Evolutionary conservation across 2,329 filamentous ascomycete species (phyloP).

Genomic region (Pseudogymnoascus sp.): DNA sequence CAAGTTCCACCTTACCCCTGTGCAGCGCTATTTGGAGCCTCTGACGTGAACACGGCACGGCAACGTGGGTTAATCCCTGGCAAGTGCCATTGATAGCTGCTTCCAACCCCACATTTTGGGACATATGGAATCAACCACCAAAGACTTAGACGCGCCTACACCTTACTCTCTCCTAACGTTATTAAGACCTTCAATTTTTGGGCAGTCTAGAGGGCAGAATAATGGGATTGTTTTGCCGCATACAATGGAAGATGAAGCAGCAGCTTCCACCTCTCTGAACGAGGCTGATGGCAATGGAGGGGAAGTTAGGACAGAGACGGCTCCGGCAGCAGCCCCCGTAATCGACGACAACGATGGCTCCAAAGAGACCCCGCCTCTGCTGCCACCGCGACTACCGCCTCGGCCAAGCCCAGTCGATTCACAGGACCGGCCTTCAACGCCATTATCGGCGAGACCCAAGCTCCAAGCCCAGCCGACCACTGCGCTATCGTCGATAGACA

Average conservation of each 20-base stretch:
- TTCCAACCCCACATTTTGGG: slow-evolving; percentile 19
- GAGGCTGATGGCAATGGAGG: background rate
- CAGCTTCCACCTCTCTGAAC: slow-evolving; percentile 1
- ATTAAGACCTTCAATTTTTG: slow-evolving; percentile 15
- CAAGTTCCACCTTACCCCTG: slow-evolving; percentile 9
- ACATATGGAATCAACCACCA: slow-evolving; percentile 16
- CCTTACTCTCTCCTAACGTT: slow-evolving; percentile 26
- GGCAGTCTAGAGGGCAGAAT: background rate
- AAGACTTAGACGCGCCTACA: slow-evolving; percentile 14
- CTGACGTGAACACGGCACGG: background rate
- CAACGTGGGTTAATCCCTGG: slow-evolving; percentile 6
- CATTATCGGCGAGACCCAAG: background rate
- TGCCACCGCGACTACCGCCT: slow-evolving; percentile 34
- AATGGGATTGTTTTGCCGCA: slow-evolving; percentile 6
- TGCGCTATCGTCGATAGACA: slow-evolving; percentile 72
- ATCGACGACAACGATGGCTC: background rate
- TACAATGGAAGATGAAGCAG: slow-evolving; percentile 8
- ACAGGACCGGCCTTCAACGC: background rate
- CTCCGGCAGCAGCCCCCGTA: background rate
- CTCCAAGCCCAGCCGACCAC: slow-evolving; percentile 68
- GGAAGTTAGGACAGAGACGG: background rate
- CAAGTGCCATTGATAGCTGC: background rate
- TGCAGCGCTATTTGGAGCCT: background rate
- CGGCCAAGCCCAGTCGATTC: slow-evolving; percentile 11
- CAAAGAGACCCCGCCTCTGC: slow-evolving; percentile 42